These are phyloP conservation scores for Prinsepia uniflora DNA, from an alignment of 306 rosid genomes.

Conservation along the genomic window DNA sequence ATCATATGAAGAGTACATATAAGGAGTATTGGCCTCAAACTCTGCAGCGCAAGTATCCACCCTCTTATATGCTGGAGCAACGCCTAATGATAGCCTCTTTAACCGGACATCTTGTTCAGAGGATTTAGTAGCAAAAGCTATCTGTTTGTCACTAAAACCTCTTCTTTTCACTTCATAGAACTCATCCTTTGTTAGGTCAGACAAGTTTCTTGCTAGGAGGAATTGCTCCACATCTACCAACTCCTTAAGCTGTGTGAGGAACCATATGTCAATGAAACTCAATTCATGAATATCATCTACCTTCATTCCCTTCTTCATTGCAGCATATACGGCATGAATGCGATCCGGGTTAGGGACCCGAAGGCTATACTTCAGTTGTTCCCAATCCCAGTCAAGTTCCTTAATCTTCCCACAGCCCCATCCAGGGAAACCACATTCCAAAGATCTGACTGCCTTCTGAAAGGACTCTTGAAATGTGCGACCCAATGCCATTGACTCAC, in stretches of 20 bases:
- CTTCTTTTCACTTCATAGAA: constrained; percentile 84
- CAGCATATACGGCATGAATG: constrained; percentile 84
- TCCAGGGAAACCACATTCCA: constrained; percentile 79
- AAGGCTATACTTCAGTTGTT: constrained; percentile 78
- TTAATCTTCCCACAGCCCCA: constrained; percentile 81
- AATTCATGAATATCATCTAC: constrained; percentile 75
- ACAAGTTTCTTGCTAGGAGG: constrained; percentile 49
- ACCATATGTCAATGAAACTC: constrained; percentile 86
- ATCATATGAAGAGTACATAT: constrained; percentile 98
- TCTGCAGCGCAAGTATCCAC: constrained; percentile 99
- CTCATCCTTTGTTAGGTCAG: constrained; percentile 64
- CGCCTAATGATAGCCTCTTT: constrained; percentile 64
- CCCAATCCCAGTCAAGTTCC: constrained; percentile 86
- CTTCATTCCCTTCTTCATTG: constrained; percentile 92
- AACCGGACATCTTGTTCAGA: constrained; percentile 69
- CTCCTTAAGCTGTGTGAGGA: constrained; percentile 82
- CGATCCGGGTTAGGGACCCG: constrained; percentile 95
- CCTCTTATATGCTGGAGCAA: constrained; percentile 76
- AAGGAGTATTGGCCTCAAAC: constrained; percentile 98
- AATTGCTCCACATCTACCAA: constrained; percentile 79
- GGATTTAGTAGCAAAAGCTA: constrained; percentile 87
- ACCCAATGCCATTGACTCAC: constrained; percentile 94
- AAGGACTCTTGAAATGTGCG: constrained; percentile 94
- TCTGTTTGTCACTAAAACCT: constrained; percentile 96
- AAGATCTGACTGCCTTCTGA: constrained; percentile 90